Evolutionary conservation across 306 rosid genomes (phyloP).

Genomic region (Cicer yamashitae): DNA sequence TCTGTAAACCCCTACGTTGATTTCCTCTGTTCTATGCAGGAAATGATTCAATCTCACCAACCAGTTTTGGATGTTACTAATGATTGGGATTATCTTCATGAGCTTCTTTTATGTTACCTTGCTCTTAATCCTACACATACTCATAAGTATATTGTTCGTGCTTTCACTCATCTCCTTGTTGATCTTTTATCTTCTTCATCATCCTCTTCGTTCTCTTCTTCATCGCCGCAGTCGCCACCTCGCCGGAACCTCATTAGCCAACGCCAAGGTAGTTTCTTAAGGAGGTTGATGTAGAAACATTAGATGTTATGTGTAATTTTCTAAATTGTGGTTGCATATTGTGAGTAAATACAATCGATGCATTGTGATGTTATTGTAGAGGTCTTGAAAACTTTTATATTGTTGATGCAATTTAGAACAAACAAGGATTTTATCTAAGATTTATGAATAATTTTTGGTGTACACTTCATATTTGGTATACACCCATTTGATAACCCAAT

Average conservation of each 20-base stretch:
- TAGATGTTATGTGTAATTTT: not conserved
- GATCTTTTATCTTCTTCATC: slow-evolving; percentile 51
- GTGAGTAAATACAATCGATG: too few species aligned
- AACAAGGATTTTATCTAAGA: not conserved
- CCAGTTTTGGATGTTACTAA: slow-evolving; percentile 46
- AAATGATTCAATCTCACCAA: slow-evolving; percentile 72
- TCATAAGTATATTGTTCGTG: slow-evolving; percentile 76
- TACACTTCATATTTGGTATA: too few species aligned
- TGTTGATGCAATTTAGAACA: too few species aligned
- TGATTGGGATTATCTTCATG: slow-evolving; percentile 75
- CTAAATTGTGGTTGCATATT: not conserved
- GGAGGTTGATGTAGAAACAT: slow-evolving; percentile 33
- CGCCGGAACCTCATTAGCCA: slow-evolving; percentile 38
- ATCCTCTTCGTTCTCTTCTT: slow-evolving; percentile 17
- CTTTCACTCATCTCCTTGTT: slow-evolving; percentile 78
- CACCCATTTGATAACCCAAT: too few species aligned
- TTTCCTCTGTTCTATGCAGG: slow-evolving; percentile 83
- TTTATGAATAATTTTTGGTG: not conserved
- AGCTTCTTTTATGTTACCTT: slow-evolving; percentile 85
- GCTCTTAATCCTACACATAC: slow-evolving; percentile 70
- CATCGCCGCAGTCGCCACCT: not conserved
- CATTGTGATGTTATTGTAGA: too few species aligned
- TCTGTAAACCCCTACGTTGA: slow-evolving; percentile 75
- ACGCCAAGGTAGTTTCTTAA: slow-evolving; percentile 40
- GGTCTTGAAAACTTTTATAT: too few species aligned